Base-by-base conservation (phyloP, 2,329 filamentous ascomycete genomes). In the Amesomyces nigricolor region DNA sequence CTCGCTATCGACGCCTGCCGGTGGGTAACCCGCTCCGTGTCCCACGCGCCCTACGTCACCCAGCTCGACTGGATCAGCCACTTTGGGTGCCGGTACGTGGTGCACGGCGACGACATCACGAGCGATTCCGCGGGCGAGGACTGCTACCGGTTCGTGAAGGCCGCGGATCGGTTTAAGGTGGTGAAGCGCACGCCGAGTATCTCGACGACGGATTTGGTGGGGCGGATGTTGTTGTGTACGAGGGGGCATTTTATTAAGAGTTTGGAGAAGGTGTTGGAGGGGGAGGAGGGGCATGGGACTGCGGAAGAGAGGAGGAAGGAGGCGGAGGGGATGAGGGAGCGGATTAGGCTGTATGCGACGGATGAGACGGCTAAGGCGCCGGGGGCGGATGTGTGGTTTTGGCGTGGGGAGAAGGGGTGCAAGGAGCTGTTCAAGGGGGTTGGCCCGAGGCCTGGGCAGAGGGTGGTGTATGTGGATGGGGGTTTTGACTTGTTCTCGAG, bases 121-220 rank as follows among this genome's bases (percentile, higher is more conserved):
- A 95, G 91, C 0, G 94, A 99, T 72, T 89, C 88, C 68, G 85
- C 85, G 63, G 94, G 94, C 42, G 87, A 96, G 70, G 94, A 99
- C 75, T 97, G 92, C 75, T 99, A 99, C 75, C 88, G 94, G 58
- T 97, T 92, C 67, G 94, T 99, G 66, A 99, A 99, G 74, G 86
- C 88, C 40, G 94, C 92, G 1, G 87, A 87, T 11, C 83, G 94
- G 43, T 99, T 99, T 81, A 91, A 95, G 73, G 90, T 99, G 16
- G 94, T 99, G 45, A 96, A 95, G 75, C 83, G 94, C 61, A 97
- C 94, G 2, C 94, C 94, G 0, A 91, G 90, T 57, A 99, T 99
- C 67, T 96, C 90, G 9, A 99, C 94, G 2, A 99, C 94, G 3
- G 94, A 99, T 68, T 81, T 99, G n/a, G 94, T 99, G 26, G 94